Percentiles rank a stretch among this genome's conserved stretches.
Evolutionary conservation across 495 filamentous ascomycete genomes (phyloP).

Genomic region (Talaromyces wortmannii): DNA sequence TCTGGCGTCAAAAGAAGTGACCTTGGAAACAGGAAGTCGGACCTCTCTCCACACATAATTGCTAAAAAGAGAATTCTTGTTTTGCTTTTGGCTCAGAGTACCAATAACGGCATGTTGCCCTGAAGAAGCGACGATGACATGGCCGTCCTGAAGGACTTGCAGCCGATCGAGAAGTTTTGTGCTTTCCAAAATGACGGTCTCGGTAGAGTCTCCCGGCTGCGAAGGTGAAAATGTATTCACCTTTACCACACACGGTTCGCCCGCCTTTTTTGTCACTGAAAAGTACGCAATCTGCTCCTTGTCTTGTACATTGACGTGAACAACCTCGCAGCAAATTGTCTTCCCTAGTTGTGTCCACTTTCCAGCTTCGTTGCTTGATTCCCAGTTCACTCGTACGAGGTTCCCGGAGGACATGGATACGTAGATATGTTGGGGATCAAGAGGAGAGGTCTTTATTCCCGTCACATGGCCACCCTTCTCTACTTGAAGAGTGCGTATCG

Average conservation of each 20-base stretch:
- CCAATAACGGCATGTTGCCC: slow-evolving; percentile 28
- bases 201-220: slow-evolving; percentile 9
- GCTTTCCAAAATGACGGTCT: slow-evolving; percentile 20
- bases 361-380: slow-evolving; percentile 40
- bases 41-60: slow-evolving; percentile 48
- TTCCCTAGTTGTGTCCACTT: slow-evolving; percentile 35
- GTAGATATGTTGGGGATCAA: slow-evolving; percentile 42
- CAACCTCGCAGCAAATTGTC: slow-evolving; percentile 16
- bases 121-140: slow-evolving; percentile 28
- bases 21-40: slow-evolving; percentile 18
- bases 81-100: slow-evolving; percentile 7
- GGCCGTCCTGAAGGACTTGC: slow-evolving; percentile 22
- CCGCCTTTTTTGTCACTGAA: slow-evolving; percentile 13
- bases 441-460: slow-evolving; percentile 52
- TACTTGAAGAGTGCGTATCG: slow-evolving; percentile 52
- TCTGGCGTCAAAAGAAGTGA: slow-evolving; percentile 28
- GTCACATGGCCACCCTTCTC: slow-evolving; percentile 28
- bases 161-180: slow-evolving; percentile 21
- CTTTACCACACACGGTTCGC: slow-evolving; percentile 24
- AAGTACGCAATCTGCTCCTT: slow-evolving; percentile 7
- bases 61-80: slow-evolving; percentile 10
- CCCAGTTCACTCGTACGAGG: slow-evolving; percentile 74
- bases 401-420: slow-evolving; percentile 59
- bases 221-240: slow-evolving; percentile 11
- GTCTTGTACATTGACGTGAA: slow-evolving; percentile 6